Evolutionary conservation across 2,329 filamentous ascomycete species (phyloP).

Genomic region (Beauveria brongniartii): DNA sequence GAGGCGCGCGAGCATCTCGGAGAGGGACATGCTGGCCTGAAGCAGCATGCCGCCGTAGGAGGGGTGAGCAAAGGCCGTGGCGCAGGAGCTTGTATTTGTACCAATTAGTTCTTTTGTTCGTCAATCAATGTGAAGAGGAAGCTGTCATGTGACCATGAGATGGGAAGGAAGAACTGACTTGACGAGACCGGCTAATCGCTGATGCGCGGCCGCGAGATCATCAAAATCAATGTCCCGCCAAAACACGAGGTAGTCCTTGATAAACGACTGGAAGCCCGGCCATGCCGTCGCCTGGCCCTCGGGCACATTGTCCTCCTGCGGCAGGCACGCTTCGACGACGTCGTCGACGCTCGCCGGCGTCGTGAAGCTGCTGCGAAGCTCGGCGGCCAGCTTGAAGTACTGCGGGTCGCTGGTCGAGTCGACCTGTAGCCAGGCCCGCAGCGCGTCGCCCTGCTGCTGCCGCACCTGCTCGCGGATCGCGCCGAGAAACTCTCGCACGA

Average conservation of each 20-base stretch:
- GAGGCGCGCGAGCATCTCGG: slow-evolving; percentile 69
- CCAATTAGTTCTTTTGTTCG: not conserved
- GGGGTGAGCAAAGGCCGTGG: slow-evolving; percentile 71
- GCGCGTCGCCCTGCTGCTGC: slow-evolving; percentile 52
- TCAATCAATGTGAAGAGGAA: not conserved
- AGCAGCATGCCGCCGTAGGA: slow-evolving; percentile 75
- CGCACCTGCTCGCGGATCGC: slow-evolving; percentile 51
- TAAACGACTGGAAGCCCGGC: slow-evolving; percentile 70
- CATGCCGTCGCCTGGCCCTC: slow-evolving; percentile 61
- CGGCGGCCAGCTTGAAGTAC: slow-evolving; percentile 59
- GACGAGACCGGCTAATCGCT: slow-evolving; percentile 63
- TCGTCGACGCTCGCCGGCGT: slow-evolving; percentile 47
- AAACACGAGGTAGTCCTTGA: slow-evolving; percentile 73
- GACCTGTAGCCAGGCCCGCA: slow-evolving; percentile 65
- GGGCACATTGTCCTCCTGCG: slow-evolving; percentile 54
- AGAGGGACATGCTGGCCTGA: slow-evolving; percentile 74
- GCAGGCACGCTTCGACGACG: slow-evolving; percentile 56
- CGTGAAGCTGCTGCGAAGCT: slow-evolving; percentile 53
- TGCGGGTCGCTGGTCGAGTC: slow-evolving; percentile 61
- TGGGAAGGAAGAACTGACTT: slow-evolving; percentile 46
- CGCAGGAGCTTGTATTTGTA: slow-evolving; percentile 55
- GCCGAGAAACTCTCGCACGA: slow-evolving; percentile 59
- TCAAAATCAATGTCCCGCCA: slow-evolving; percentile 72
- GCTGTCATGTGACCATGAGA: not conserved
- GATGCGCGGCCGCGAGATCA: slow-evolving; percentile 67